Conservation (phyloP, 2,329 filamentous ascomycete genomes). For the Claviceps fusiformis region DNA sequence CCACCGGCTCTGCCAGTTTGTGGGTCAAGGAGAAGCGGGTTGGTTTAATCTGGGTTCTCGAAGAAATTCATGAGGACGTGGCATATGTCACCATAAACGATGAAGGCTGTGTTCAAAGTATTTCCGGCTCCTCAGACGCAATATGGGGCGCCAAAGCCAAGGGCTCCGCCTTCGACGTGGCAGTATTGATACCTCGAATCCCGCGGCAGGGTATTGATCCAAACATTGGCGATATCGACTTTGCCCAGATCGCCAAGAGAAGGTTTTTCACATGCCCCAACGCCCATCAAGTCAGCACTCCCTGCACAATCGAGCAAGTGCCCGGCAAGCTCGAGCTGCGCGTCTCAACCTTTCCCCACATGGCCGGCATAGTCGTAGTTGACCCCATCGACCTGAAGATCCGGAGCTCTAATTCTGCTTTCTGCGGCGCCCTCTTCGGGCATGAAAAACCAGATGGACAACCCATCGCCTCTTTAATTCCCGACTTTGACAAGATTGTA, state of each 20-base stretch:
- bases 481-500: conserved; percentile 74
- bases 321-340: conserved; percentile 58
- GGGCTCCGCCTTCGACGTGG: conserved; percentile 57
- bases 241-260: conserved; percentile 56
- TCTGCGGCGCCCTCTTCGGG: conserved; percentile 84
- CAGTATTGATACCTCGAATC: conserved; percentile 66
- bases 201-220: conserved; percentile 61
- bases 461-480: conserved; percentile 67
- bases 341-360: conserved; percentile 90
- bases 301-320: conserved; percentile 65
- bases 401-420: conserved; percentile 88
- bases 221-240: conserved; percentile 61
- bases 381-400: conserved; percentile 66
- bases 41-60: conserved; percentile 91
- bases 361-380: conserved; percentile 90
- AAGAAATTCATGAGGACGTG: conserved; percentile 93
- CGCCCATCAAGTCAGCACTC: conserved; percentile 64
- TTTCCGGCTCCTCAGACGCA: conserved; percentile 62
- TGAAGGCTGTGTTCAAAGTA: conserved; percentile 56
- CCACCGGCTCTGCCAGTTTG: conserved; percentile 80
- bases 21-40: conserved; percentile 98
- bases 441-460: conserved; percentile 72
- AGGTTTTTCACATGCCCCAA: conserved; percentile 80
- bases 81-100: conserved; percentile 66
- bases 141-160: conserved; percentile 72